Percentiles rank a stretch among this genome's conserved stretches.
These are phyloP conservation scores for Chamaecyparis obtusa DNA, from an alignment of 75 land plant species.

Conservation along the genomic window DNA sequence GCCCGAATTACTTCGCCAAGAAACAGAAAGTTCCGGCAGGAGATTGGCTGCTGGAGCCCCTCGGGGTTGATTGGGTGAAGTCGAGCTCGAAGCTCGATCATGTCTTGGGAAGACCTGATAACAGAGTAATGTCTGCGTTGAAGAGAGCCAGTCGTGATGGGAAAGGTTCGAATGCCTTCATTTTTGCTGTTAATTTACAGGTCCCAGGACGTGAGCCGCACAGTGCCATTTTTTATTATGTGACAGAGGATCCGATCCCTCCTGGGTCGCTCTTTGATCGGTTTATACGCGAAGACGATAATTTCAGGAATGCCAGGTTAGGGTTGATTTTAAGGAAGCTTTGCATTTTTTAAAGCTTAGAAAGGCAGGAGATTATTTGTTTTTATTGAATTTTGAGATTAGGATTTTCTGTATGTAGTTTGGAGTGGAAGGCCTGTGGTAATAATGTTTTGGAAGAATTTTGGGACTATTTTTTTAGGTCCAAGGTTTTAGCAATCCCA, in stretches of 20 bases:
- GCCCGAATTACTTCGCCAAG: conserved; percentile 27
- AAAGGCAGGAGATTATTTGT: not conserved
- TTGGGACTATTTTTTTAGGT: no score
- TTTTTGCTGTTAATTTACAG: conserved; percentile 47
- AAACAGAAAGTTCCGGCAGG: conserved; percentile 24
- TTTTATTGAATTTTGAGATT: not conserved
- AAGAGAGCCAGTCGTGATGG: conserved; percentile 9
- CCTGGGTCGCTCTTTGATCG: conserved; percentile 35
- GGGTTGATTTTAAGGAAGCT: not conserved
- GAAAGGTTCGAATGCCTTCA: conserved; percentile 23
- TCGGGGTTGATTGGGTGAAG: conserved; percentile 41
- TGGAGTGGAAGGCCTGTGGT: not conserved
- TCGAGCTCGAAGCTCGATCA: conserved; percentile 34
- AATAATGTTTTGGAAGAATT: not conserved
- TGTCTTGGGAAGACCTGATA: conserved; percentile 26
- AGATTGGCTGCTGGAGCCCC: conserved; percentile 32
- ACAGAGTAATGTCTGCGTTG: conserved; percentile 28
- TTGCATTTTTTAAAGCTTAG: not conserved
- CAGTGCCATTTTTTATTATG: conserved; percentile 53
- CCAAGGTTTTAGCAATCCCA: not conserved
- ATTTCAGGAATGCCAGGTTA: conserved; percentile 33
- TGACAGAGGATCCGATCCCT: conserved; percentile 34
- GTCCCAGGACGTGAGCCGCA: conserved; percentile 40
- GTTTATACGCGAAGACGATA: conserved; percentile 51
- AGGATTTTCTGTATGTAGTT: not conserved